Evolutionary conservation across 257 asterid genomes (phyloP).

Genomic region (Nicotiana obtusifolia): DNA sequence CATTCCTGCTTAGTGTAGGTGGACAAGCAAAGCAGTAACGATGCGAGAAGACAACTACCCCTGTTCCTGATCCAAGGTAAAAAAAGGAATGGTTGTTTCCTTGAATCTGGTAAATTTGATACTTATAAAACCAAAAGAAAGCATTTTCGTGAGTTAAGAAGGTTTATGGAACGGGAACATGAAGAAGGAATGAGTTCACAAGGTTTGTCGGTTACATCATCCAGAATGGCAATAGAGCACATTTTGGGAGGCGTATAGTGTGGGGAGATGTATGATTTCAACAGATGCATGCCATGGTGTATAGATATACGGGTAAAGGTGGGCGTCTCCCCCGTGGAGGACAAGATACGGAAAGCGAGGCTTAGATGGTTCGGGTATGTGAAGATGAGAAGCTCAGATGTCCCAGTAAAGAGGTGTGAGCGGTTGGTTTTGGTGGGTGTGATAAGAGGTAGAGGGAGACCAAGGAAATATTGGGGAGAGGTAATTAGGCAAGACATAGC

Average conservation of each 20-base stretch:
- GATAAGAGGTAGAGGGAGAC: too few relatives aligned
- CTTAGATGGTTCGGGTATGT: too few relatives aligned
- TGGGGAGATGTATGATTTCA: background rate
- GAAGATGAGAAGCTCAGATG: too few relatives aligned
- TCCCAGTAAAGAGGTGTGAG: too few relatives aligned
- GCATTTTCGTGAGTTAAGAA: background rate
- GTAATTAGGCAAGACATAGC: too few relatives aligned
- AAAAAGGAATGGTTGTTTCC: background rate
- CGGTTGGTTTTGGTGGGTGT: too few relatives aligned
- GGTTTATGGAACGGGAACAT: background rate
- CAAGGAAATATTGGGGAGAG: too few relatives aligned
- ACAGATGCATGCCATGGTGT: background rate
- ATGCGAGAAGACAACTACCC: background rate
- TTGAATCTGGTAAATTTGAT: background rate
- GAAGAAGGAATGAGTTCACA: background rate
- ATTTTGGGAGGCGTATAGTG: background rate
- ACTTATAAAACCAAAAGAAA: background rate
- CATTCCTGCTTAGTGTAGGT: background rate
- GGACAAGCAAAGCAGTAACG: background rate
- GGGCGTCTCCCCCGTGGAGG: too few relatives aligned
- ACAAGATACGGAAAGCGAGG: too few relatives aligned
- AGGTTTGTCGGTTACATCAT: background rate
- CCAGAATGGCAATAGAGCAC: background rate
- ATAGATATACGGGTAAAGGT: too few relatives aligned
- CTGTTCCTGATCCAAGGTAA: background rate